Evolutionary conservation across 2,329 filamentous ascomycete genomes (phyloP), one percentile per base, ranked within the genome.

Genomic region (Aspergillus brunneoviolaceus): DNA sequence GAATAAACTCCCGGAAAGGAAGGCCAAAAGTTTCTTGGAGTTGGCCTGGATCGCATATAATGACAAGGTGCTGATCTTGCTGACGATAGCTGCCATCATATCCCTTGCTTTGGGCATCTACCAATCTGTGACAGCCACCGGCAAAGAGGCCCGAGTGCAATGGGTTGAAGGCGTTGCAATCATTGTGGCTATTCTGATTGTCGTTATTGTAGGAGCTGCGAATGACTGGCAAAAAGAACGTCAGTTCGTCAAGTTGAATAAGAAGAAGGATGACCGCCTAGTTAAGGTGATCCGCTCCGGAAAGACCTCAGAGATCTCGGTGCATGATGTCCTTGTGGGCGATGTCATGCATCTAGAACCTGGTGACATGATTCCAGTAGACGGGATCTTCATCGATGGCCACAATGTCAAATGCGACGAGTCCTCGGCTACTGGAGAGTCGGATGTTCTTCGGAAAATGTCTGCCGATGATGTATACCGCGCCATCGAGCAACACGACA

Each of bases 111-210:
- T 93, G 47, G 90, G 90, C 50, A 84, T 92, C 1, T 92, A 91
- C 67, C 87, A 92, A 69, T 87, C 88, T 1, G 81, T 89, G 54
- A 85, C 84, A 16, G 81, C 82, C 2, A 69, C 78, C n/a, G 78
- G 82, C 51, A 73, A 80, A 5, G 74, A 81, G 10, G 77, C 86
- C 5, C 83, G 83, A 39, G 87, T 91, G 12, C 88, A 92, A 72
- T 94, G 90, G 90, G 88, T 92, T 5, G 90, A 94, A 74, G 90
- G 90, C 64, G 87, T 92, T 11, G 90, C 90, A 7, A 92, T 93
- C 64, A 87, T 92, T 49, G 84, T 89, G 23, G 90, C 90, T 54
- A 91, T 93, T 61, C 72, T 88, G 16, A 87, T 93, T 63, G 90
- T 93, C 51, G 88, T 92, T 3, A 74, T 89, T 21, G 90, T 91